These are phyloP conservation scores for Suhomyces faveliae DNA, from an alignment of 805 yeast genomes.

Conservation along the genomic window DNA sequence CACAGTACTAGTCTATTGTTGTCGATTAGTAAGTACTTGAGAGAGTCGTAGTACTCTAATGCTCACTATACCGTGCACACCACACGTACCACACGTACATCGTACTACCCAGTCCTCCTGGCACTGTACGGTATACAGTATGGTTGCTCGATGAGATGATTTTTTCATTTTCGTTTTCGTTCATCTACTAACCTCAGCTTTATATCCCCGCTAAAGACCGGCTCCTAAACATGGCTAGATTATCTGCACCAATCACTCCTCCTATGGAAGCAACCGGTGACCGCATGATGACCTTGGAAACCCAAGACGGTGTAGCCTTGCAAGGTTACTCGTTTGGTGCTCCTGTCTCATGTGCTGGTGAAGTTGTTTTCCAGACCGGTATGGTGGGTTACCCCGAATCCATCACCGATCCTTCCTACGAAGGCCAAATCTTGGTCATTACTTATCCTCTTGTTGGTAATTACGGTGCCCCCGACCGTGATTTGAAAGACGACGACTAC, in stretches of 20 bases:
- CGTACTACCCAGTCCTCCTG: too few relatives aligned
- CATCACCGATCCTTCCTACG: conserved; percentile 96
- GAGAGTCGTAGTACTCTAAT: conserved; percentile 5
- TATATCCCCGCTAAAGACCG: conserved; percentile 4
- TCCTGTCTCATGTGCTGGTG: conserved; percentile 85
- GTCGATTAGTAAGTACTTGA: conserved; percentile 8
- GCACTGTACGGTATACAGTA: too few relatives aligned
- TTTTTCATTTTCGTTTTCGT: not conserved
- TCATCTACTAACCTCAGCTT: conserved; percentile 1
- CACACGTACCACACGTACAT: too few relatives aligned
- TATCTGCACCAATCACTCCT: conserved; percentile 84
- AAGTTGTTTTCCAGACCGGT: conserved; percentile 98
- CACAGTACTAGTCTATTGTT: conserved; percentile 8
- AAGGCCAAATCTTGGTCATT: conserved; percentile 94
- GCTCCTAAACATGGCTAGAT: conserved; percentile 21
- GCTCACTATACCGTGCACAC: too few relatives aligned
- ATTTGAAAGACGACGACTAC: conserved; percentile 64
- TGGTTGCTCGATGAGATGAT: not conserved
- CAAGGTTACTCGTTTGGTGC: conserved; percentile 99
- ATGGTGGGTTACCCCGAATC: conserved; percentile 99
- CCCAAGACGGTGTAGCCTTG: conserved; percentile 79
- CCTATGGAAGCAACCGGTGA: conserved; percentile 83
- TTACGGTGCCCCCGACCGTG: conserved; percentile 96
- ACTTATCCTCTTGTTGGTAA: conserved; percentile 97
- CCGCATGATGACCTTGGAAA: conserved; percentile 81